phyloP scores from a whole-genome alignment of 208 protist genomes.

The Trypanosoma grayi region DNA sequence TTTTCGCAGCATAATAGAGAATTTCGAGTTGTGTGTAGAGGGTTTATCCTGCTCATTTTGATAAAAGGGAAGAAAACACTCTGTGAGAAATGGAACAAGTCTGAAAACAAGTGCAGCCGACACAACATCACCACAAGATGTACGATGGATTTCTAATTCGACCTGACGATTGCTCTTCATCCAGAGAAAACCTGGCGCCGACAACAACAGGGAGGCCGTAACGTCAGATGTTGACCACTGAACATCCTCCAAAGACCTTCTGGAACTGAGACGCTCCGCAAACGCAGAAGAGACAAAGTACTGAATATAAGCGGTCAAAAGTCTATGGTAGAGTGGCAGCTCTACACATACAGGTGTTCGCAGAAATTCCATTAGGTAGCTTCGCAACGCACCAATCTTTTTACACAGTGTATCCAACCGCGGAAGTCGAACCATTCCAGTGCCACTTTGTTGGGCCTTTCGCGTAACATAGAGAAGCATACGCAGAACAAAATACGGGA shows the following conservation, averaged over 20 bases:
- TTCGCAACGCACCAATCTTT: slow-evolving; percentile 17
- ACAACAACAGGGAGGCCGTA: slow-evolving; percentile 39
- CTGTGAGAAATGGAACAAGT: slow-evolving; percentile 47
- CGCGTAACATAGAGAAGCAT: slow-evolving; percentile 55
- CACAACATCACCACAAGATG: slow-evolving; percentile 27
- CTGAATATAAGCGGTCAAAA: slow-evolving; percentile 52
- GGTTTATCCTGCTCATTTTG: not conserved
- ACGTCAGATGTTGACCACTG: slow-evolving; percentile 41
- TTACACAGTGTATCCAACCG: slow-evolving; percentile 8
- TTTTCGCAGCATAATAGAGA: slow-evolving; percentile 9
- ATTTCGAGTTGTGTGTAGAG: slow-evolving; percentile 1
- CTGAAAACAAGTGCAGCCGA: slow-evolving; percentile 29
- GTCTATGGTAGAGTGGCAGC: slow-evolving; percentile 51
- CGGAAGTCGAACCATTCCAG: slow-evolving; percentile 18
- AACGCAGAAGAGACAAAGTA: slow-evolving; percentile 41
- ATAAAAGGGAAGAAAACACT: slow-evolving; percentile 35
- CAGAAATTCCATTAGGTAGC: slow-evolving; percentile 13
- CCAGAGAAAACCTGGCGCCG: slow-evolving; percentile 29
- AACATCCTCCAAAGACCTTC: slow-evolving; percentile 35
- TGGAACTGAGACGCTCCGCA: slow-evolving; percentile 17
- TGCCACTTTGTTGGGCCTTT: slow-evolving; percentile 18
- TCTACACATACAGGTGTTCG: slow-evolving; percentile 17
- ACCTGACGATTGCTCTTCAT: slow-evolving; percentile 25
- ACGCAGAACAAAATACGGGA: slow-evolving; percentile 74
- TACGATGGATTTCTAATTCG: slow-evolving; percentile 30